A percentile compares a stretch with the other conserved stretches of the same genome.
Conservation (phyloP, 306 rosid species). For the Datisca glomerata region DNA sequence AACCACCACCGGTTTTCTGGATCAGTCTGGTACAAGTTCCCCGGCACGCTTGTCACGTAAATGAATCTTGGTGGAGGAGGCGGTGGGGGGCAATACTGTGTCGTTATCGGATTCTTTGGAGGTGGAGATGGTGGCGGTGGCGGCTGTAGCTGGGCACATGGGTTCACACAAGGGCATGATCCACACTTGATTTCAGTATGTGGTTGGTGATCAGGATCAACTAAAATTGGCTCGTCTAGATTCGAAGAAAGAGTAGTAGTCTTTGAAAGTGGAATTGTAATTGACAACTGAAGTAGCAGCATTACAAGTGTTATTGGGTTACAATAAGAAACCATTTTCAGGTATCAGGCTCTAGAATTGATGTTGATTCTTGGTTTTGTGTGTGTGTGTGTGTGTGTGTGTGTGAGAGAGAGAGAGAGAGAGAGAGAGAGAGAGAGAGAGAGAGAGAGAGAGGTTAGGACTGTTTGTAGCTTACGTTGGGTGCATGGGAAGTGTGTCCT, state of each 20-base stretch:
- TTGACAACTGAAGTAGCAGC: constrained; percentile 14
- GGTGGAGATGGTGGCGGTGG: constrained; percentile 15
- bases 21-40: constrained; percentile 25
- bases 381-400: too few species aligned
- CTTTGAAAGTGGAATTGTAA: constrained; percentile 7
- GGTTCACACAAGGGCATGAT: constrained; percentile 56
- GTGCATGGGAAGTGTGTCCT: constrained; percentile 21
- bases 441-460: constrained; percentile 9
- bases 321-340: constrained; percentile 22
- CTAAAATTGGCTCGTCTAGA: constrained; percentile 16
- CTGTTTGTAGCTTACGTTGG: constrained; percentile 16
- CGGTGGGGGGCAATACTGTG: constrained; percentile 14
- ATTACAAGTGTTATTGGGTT: constrained; percentile 6
- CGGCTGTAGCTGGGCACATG: constrained; percentile 33
- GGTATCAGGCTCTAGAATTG: constrained; percentile 1
- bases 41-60: constrained; percentile 48
- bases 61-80: constrained; percentile 44
- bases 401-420: constrained; percentile 14
- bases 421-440: constrained; percentile 6
- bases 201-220: constrained; percentile 9
- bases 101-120: constrained; percentile 18
- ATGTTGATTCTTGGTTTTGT: constrained; percentile 2
- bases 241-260: constrained; percentile 13
- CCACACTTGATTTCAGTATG: constrained; percentile 57
- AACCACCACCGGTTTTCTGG: constrained; percentile 17